Base-by-base conservation (phyloP, 2,329 filamentous ascomycete genomes). In the Exophiala viscosa region DNA sequence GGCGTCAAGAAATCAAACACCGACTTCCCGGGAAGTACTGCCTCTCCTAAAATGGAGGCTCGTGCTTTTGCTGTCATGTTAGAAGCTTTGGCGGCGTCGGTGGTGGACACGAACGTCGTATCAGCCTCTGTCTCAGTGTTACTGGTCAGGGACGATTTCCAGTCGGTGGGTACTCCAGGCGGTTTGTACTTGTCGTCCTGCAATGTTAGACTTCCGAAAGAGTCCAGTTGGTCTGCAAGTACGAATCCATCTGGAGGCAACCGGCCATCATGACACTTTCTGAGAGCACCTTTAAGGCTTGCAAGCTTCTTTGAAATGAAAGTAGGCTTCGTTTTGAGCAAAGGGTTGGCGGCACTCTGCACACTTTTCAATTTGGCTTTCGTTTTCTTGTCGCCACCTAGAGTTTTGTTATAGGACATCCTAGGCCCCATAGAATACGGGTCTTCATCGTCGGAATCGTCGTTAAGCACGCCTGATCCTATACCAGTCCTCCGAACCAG, bases 391-490 rank as follows among this genome's bases (percentile, higher is more conserved):
- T 91, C 86, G 0, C 85, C 87, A 14, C 89, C 90, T 54, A 96
- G 82, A 4, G 86, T 79, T 36, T 85, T 82, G 62, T 88, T 95
- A 69, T 95, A 96, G 10, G 86, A 89, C 67, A 96, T 95, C 60
- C 84, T 86, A 0, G 93, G 93, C 0, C 92, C 92, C 48, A 97
- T 85, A 52, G 92, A 88, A 66, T 96, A 97, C 0, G 90, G 88
- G 64, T 96, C 91, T 63, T 97, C 93, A 41, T 96, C 91, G 61
- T 97, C 93, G 3, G 92, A 96, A 9, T 86, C 93, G 61, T 96
- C 92, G 63, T 97, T 96, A 41, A 97, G 72, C 1, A 96, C 78
- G 0, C 92, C 92, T 11, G 96, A 85, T 0, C 92, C 92, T 59
- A 97, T 89, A 0, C 87, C 89, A 2, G 86, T 82, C 47, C 78